Percentiles rank a stretch among this genome's conserved stretches.
Conservation (phyloP, 2,329 filamentous ascomycete species). For the Colletotrichum salicis region DNA sequence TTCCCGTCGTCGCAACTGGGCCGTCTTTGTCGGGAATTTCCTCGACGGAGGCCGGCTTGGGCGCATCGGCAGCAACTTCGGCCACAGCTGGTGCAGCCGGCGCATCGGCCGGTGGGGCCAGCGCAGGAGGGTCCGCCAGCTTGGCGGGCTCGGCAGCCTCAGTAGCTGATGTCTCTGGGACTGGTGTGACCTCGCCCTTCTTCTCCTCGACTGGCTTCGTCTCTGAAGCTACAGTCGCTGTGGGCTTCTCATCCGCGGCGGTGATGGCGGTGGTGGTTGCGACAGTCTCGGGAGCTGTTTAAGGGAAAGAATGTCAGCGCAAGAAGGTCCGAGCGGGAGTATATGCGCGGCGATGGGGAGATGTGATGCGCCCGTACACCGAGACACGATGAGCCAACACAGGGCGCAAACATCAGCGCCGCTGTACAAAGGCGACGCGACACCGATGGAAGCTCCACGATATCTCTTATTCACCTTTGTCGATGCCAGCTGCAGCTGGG, state of each 20-base stretch:
- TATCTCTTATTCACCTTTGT: conserved; percentile 42
- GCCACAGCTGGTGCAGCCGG: conserved; percentile 35
- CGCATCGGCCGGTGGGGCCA: conserved; percentile 35
- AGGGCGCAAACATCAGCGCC: background rate
- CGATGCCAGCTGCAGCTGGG: conserved; percentile 39
- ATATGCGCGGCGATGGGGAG: background rate
- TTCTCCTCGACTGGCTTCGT: conserved; percentile 24
- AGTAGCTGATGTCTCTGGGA: conserved; percentile 18
- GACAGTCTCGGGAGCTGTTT: conserved; percentile 13
- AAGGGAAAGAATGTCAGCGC: conserved; percentile 20
- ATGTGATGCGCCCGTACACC: background rate
- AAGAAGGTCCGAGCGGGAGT: background rate
- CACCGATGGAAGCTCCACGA: conserved; percentile 7
- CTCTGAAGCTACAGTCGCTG: conserved; percentile 11
- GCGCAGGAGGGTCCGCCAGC: conserved; percentile 38
- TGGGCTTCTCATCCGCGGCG: conserved; percentile 7
- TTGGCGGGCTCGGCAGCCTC: conserved; percentile 37
- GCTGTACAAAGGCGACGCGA: conserved; percentile 9
- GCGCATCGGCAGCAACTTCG: conserved; percentile 49
- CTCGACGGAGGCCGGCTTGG: conserved; percentile 38
- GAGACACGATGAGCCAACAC: background rate
- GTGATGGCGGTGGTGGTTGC: background rate
- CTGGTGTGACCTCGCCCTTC: conserved; percentile 15
- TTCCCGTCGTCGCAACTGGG: conserved; percentile 40
- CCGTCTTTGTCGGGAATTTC: conserved; percentile 31